Evolutionary conservation across 805 yeast species (phyloP), one percentile per base, ranked within the genome.

Genomic region (Ogataea kodamae): DNA sequence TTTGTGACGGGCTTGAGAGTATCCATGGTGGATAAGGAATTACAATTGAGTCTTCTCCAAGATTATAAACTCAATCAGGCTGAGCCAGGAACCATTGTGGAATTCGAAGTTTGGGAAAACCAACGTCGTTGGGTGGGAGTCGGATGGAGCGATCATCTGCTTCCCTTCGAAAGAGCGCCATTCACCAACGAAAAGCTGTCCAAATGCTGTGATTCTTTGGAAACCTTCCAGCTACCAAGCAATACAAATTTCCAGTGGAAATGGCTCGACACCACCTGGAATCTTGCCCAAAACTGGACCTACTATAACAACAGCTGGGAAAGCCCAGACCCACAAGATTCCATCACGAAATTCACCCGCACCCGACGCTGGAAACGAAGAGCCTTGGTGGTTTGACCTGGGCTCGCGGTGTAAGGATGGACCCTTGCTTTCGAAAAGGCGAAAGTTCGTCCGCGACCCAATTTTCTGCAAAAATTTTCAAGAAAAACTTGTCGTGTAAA

Each of bases 101-200:
- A 67, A 33, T 76, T 77, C 40, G 70, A 67, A 30, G 57, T 77
- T 1, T 49, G 70, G 22, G 79, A 78, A 45, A 72, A 77, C 44
- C 77, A 78, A 49, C 61, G 85, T 45, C 57, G 81, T 28, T 76
- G 82, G 81, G 21, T 76, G 3, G 81, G 78, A 1, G 39, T 76
- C 11, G 84, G 82, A 5, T 77, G 82, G 82, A 55, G 70, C 22
- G 62, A 65, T 30, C 56, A 60, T 11, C 49, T 75, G 22, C 46
- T 75, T 4, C 81, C 82, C 2, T 61, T 64, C 36, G 83, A 77
- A 40, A 46, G 81, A 16, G 47, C 73, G 1, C 58, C 64, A 12
- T 77, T 58, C 45, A 72, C 79, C 25, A 67, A 64, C 38, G 68
- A 59, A 17, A 52, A 62, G 9, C 57, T 59, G 7, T 54, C 50